These are phyloP conservation scores for Kuraishia molischiana DNA, from an alignment of 805 yeast genomes.

Conservation along the genomic window DNA sequence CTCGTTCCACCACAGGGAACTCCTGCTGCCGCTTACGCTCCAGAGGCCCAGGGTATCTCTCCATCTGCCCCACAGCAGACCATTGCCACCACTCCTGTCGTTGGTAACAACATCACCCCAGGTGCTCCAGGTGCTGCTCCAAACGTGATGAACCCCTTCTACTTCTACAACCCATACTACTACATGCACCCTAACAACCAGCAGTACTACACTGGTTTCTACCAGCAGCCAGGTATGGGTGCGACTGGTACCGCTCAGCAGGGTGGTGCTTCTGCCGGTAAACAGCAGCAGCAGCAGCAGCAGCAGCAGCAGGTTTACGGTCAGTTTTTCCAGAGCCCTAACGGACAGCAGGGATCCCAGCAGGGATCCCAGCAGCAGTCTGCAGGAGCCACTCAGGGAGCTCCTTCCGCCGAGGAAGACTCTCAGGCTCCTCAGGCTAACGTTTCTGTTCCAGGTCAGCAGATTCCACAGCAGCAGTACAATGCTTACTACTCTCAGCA, in stretches of 20 bases:
- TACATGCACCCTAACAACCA: constrained; percentile 19
- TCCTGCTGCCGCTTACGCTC: constrained; percentile 1
- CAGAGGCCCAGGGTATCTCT: constrained; percentile 2
- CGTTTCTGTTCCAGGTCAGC: constrained; percentile 2
- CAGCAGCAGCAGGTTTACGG: constrained; percentile 1
- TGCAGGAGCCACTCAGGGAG: constrained; percentile 9
- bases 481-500: constrained; percentile 4
- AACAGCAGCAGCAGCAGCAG: constrained; percentile 8
- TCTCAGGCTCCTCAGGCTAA: constrained; percentile 6
- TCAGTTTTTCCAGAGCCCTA: constrained; percentile 2
- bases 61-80: constrained; percentile 3
- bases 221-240: constrained; percentile 8
- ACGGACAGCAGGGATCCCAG: neutral
- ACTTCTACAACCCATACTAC: constrained; percentile 20
- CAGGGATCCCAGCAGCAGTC: constrained; percentile 1
- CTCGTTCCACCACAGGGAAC: constrained; percentile 4
- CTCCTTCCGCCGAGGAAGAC: constrained; percentile 1
- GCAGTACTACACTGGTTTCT: constrained; percentile 15
- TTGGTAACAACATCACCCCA: constrained; percentile 11
- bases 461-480: constrained; percentile 4
- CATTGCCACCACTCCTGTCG: constrained; percentile 2
- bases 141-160: constrained; percentile 9
- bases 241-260: constrained; percentile 3
- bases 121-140: constrained; percentile 17
- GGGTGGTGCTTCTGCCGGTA: constrained; percentile 7